A percentile compares a stretch with the other conserved stretches of the same genome.
These are phyloP conservation scores for Exsudoporus floridanus DNA, from an alignment of 1,284 basidiomycete species.

Conservation along the genomic window DNA sequence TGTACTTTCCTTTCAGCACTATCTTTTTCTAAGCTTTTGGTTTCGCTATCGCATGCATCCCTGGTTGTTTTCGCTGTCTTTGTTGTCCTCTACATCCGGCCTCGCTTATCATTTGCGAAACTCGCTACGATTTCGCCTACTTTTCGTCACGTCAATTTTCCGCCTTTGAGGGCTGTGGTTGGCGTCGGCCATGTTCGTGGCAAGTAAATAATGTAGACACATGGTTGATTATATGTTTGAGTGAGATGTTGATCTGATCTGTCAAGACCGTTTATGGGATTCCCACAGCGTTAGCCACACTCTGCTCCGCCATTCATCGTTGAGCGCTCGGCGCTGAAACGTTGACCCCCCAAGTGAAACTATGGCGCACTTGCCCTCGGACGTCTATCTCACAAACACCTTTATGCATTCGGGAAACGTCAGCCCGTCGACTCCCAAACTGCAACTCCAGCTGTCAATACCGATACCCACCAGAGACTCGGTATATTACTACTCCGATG, in stretches of 20 bases:
- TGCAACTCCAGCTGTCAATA: slow-evolving; percentile 35
- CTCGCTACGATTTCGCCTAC: slow-evolving; percentile 6
- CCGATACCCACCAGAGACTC: slow-evolving; percentile 34
- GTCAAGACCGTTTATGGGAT: background rate
- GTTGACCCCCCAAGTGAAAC: slow-evolving; percentile 4
- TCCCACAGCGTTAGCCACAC: slow-evolving; percentile 19
- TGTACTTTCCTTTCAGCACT: slow-evolving; percentile 29
- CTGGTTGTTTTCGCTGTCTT: slow-evolving; percentile 24
- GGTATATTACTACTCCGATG: slow-evolving; percentile 39
- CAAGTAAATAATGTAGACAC: slow-evolving; percentile 18
- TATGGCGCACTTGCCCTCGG: slow-evolving; percentile 34
- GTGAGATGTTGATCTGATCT: slow-evolving; percentile 23
- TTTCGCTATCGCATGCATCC: slow-evolving; percentile 19
- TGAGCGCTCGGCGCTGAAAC: slow-evolving; percentile 5
- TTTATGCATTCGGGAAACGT: slow-evolving; percentile 36
- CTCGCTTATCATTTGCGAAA: slow-evolving; percentile 11
- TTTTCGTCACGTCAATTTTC: slow-evolving; percentile 5
- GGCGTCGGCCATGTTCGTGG: background rate
- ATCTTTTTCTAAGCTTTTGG: slow-evolving; percentile 12
- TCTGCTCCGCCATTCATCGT: slow-evolving; percentile 7
- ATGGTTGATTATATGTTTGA: background rate
- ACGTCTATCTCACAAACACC: slow-evolving; percentile 33
- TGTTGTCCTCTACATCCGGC: slow-evolving; percentile 6
- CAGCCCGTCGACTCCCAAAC: slow-evolving; percentile 36
- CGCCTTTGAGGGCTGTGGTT: background rate